Evolutionary conservation across 169 alveolate species (phyloP), one percentile per base, ranked within the genome.

Genomic region (Eimeria acervulina): DNA sequence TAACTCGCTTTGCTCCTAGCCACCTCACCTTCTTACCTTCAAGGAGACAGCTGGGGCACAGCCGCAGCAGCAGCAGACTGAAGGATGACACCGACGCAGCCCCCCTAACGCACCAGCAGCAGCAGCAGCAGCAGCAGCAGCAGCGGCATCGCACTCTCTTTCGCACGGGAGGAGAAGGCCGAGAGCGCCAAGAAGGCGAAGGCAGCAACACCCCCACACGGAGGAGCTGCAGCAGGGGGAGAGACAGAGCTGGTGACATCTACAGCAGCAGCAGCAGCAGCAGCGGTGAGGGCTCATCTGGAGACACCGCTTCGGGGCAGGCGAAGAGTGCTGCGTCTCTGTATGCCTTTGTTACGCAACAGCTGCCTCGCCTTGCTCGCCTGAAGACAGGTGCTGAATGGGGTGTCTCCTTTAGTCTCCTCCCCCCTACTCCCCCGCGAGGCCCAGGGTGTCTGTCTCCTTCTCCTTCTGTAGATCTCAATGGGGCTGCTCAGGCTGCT

Each of bases 291-390:
- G 47, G 52, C 33, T 15, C 47, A 26, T 61, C 59, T 15, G 59
- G 59, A 23, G 80, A 47, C 72, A 61, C 83, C 7, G 90, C 95
- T 2, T 28, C 90, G 8, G 55, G 81, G 38, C 90, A 47, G 33
- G 95, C 95, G 4, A 81, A 83, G n/a, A 74, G 63, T 47, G 95
- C 95, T 26, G 95, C 90, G 36, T 38, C 66, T 33, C 90, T 90
- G 28, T 90, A 74, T 40, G 76, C 90, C 10, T 74, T 70, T 40
- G 95, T 28, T 10, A 78, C 95, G 42, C 95, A 90, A 90, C 95
- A 72, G 80, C 80, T 90, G 61, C 90, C 19, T 89, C 95, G 95
- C 26, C 90, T 90, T 26, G 59, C 83, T n/a, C 63, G 59, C 19
- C 83, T 81, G 78, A 36, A 63, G 47, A 72, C 51, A 26, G 28